phyloP scores from a whole-genome alignment of 768 basidiomycete genomes.

The Hysterangium stoloniferum region DNA sequence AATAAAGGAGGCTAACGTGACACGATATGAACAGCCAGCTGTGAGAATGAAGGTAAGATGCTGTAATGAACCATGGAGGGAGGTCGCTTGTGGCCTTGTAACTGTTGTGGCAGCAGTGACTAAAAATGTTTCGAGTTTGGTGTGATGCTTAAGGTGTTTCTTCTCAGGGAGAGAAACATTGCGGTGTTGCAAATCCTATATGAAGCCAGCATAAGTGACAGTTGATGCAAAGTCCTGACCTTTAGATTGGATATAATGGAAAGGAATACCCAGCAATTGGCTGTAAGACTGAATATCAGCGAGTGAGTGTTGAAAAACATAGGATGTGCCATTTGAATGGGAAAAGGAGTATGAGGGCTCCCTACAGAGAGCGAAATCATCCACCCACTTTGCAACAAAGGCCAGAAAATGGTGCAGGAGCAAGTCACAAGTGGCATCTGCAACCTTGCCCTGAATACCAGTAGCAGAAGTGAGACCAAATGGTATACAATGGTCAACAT shows the following conservation, averaged over 20 bases:
- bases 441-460: slow-evolving; percentile 27
- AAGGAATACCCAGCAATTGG: background rate
- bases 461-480: slow-evolving; percentile 25
- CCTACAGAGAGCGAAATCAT: too few species aligned
- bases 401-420: slow-evolving; percentile 14
- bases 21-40: too few species aligned
- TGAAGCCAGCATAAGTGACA: background rate
- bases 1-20: too few species aligned
- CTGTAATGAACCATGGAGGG: background rate
- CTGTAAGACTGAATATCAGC: background rate
- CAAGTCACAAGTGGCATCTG: slow-evolving; percentile 22
- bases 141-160: background rate
- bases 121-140: background rate
- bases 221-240: background rate
- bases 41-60: slow-evolving; percentile 1
- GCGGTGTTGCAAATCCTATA: too few species aligned
- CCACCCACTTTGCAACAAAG: slow-evolving; percentile 28
- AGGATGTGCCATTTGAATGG: background rate
- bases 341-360: background rate
- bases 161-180: background rate
- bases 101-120: background rate
- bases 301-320: background rate
- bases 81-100: background rate
- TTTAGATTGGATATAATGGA: background rate
- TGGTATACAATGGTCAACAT: slow-evolving; percentile 26